A percentile compares a stretch with the other conserved stretches of the same genome.
These are phyloP conservation scores for Rhazya stricta DNA, from an alignment of 257 asterid species.

Conservation along the genomic window DNA sequence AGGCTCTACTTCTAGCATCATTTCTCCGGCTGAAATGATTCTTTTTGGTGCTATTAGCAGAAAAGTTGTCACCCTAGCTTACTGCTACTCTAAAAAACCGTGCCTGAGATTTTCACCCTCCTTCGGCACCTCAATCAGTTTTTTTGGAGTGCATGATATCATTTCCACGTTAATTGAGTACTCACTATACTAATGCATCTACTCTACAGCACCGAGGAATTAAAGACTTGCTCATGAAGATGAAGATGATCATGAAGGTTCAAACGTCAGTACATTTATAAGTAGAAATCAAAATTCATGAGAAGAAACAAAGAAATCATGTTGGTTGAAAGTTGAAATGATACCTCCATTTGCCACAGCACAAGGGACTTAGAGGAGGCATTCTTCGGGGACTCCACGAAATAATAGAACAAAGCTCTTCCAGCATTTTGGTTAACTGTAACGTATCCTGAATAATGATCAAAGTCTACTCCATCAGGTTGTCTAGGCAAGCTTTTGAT, in stretches of 20 bases:
- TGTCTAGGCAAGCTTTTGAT: not conserved
- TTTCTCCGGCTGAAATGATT: too few relatives aligned
- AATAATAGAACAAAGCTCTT: not conserved
- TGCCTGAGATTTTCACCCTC: too few relatives aligned
- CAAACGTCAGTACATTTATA: too few relatives aligned
- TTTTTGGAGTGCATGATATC: too few relatives aligned
- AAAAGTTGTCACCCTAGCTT: too few relatives aligned
- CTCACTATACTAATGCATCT: not conserved
- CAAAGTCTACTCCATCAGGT: not conserved
- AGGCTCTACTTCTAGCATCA: too few relatives aligned
- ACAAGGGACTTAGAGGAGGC: constrained; percentile 39
- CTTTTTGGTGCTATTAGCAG: too few relatives aligned
- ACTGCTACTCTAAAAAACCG: too few relatives aligned
- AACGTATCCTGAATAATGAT: not conserved
- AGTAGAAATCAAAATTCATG: too few relatives aligned
- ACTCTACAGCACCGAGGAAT: not conserved
- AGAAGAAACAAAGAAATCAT: too few relatives aligned
- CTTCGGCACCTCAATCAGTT: too few relatives aligned
- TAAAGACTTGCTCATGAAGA: not conserved
- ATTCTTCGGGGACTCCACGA: constrained; percentile 13
- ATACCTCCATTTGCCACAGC: constrained; percentile 57
- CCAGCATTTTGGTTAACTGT: not conserved
- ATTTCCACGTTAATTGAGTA: not conserved
- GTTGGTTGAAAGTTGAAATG: constrained; percentile 10
- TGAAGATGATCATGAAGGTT: too few relatives aligned